Evolutionary conservation across 202 grass and related monocot genomes (phyloP).

Genomic region (Carex sylvatica): DNA sequence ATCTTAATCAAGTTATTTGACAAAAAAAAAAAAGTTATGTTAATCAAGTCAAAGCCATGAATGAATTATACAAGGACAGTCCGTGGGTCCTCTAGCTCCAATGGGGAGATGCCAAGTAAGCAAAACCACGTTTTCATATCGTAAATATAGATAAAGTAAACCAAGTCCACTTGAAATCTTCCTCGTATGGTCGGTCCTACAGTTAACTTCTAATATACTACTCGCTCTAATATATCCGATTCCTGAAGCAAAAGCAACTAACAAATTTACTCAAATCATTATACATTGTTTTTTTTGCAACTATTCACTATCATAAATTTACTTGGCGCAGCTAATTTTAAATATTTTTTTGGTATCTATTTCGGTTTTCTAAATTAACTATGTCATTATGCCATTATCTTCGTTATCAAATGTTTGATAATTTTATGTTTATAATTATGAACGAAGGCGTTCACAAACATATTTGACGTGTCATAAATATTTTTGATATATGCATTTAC

Average conservation of each 20-base stretch:
- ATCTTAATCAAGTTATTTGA: too few relatives aligned
- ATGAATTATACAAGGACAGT: neutral
- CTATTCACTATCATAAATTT: neutral
- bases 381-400: neutral
- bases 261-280: neutral
- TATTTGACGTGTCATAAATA: neutral
- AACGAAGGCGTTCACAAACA: neutral
- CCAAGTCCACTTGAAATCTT: neutral
- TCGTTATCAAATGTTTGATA: neutral
- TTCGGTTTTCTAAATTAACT: neutral
- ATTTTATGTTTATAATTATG: neutral
- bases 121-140: slow-evolving; percentile 11
- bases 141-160: neutral
- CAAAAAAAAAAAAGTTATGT: neutral
- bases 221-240: neutral
- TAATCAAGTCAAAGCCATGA: neutral
- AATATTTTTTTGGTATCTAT: neutral
- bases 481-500: too few relatives aligned
- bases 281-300: neutral
- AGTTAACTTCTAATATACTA: neutral
- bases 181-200: neutral
- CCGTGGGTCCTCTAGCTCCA: neutral
- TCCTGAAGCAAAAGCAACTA: neutral
- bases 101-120: slow-evolving; percentile 1
- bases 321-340: neutral